Conservation (phyloP, 345 rosid genomes). For the Hibiscus syriacus region DNA sequence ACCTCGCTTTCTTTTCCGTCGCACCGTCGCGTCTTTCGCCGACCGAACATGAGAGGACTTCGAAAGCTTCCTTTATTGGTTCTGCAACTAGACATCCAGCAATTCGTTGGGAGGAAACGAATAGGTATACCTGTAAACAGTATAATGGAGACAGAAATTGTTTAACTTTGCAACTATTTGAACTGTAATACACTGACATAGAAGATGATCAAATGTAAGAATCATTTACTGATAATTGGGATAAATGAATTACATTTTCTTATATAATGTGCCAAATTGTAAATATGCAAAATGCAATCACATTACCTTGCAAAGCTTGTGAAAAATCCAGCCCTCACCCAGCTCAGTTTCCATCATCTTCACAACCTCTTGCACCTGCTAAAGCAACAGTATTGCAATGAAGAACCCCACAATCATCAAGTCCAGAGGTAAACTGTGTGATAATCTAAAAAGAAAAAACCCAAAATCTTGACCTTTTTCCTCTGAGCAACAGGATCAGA, state of each 20-base stretch:
- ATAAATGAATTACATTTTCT: neutral
- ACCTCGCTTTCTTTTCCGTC: slow-evolving; percentile 25
- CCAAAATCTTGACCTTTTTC: slow-evolving; percentile 48
- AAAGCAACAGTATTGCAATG: too few species aligned
- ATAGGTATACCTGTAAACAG: slow-evolving; percentile 62
- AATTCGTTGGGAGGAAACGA: slow-evolving; percentile 47
- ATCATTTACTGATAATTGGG: neutral
- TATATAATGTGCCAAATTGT: neutral
- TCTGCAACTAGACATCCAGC: slow-evolving; percentile 73
- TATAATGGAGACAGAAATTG: neutral
- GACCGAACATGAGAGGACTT: slow-evolving; percentile 30
- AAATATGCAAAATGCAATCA: neutral
- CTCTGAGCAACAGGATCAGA: slow-evolving; percentile 46
- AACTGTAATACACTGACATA: neutral
- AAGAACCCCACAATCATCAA: neutral
- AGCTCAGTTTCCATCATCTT: too few species aligned
- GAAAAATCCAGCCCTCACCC: too few species aligned
- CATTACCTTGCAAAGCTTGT: slow-evolving; percentile 54
- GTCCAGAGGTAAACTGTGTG: too few species aligned
- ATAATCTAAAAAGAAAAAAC: too few species aligned
- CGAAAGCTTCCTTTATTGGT: slow-evolving; percentile 75
- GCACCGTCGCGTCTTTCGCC: slow-evolving; percentile 14
- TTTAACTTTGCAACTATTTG: neutral
- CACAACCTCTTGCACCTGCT: too few species aligned
- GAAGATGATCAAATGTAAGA: neutral